Base-by-base conservation (phyloP, 116 monocot genomes). In the Posidonia oceanica region DNA sequence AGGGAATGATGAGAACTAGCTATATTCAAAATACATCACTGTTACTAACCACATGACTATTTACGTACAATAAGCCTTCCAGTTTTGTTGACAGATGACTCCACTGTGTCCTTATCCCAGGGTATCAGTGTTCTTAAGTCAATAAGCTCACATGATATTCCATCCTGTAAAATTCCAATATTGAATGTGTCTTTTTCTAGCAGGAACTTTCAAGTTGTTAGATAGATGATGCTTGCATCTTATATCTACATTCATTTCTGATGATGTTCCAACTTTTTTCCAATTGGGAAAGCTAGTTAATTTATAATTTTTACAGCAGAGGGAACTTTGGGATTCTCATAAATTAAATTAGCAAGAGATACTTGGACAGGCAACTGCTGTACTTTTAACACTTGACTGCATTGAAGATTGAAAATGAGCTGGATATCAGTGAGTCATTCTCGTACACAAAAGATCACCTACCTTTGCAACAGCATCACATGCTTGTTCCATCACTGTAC, bases 71-170 rank as follows among this genome's bases (percentile, higher is more conserved):
- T 78, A 61, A 95, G 76, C 54, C 86, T 82, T 54, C 95, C 95
- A 6, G 91, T 95, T 76, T 95, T 95, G 16, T 71, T 86, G 22
- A 95, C 95, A 15, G 95, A 95, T 39, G 91, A 82, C 79, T 95
- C 95, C 17, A 95, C 81, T 64, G 83, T 85, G 61, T 95, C 91
- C 78, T 78, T 91, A 63, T 95, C 95, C 95, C 95, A 95, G 3
- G 95, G 95, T 68, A 95, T 75, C 70, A 95, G 66, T 52, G 95
- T 95, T 70, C 81, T 79, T 51, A 95, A 63, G 74, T 95, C 95
- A 14, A 95, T 88, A 11, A 95, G 88, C 75, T 95, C 95, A 15
- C 95, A 95, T 23, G 95, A 95, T 66, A 95, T 85, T 41, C 91
- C 95, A 20, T 88, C 91, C 91, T 95, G 84, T 39, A 79, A 78